Conservation (phyloP, 768 basidiomycete species). For the Astraeus odoratus region DNA sequence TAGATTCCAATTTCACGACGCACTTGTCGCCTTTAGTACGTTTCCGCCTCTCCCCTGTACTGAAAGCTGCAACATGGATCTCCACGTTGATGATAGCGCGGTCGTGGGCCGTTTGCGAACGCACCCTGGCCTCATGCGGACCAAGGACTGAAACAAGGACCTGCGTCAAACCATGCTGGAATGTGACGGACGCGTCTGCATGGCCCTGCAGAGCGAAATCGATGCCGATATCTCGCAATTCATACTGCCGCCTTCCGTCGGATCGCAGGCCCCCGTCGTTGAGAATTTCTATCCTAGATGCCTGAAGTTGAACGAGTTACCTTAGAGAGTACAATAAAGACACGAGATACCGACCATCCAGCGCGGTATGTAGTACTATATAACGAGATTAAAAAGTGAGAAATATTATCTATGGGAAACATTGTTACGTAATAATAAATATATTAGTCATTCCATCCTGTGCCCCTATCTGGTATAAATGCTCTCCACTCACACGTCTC, state of each 20-base stretch:
- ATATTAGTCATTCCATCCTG: no score
- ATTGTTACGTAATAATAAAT: no score
- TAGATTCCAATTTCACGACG: conserved; percentile 34
- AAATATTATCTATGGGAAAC: no score
- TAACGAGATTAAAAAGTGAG: neutral
- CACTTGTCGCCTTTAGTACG: conserved; percentile 84
- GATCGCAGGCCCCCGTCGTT: conserved; percentile 86
- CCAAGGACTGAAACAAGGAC: conserved; percentile 88
- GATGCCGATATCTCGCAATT: conserved; percentile 77
- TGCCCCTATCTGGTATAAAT: neutral
- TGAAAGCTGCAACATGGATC: conserved; percentile 81
- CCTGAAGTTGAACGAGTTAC: conserved; percentile 27
- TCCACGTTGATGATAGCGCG: conserved; percentile 88
- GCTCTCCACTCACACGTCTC: neutral
- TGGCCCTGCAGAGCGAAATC: conserved; percentile 66
- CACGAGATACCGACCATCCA: conserved; percentile 2
- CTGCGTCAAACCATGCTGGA: conserved; percentile 87
- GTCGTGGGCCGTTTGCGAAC: conserved; percentile 79
- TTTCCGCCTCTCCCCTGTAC: conserved; percentile 71
- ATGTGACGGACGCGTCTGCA: conserved; percentile 80
- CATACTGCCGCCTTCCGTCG: conserved; percentile 89
- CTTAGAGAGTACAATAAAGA: neutral
- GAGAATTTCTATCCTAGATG: conserved; percentile 62
- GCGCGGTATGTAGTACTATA: neutral
- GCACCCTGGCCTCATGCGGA: conserved; percentile 80